These are phyloP conservation scores for Saccharomyces eubayanus DNA, from an alignment of 805 yeast species.

Conservation along the genomic window DNA sequence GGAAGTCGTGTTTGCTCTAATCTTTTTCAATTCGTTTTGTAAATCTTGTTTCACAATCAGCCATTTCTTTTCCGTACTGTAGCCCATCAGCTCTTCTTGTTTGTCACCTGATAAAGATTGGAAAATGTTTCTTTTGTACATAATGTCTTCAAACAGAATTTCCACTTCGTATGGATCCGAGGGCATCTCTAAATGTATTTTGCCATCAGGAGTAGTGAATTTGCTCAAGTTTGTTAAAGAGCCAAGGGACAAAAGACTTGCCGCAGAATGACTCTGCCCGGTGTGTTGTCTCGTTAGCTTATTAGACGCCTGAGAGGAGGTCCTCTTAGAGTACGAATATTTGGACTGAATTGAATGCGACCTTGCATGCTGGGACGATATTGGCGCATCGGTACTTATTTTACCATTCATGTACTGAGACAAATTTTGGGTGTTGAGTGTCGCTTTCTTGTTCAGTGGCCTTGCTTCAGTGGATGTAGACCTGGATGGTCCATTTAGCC, in stretches of 20 bases:
- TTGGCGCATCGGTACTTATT: constrained; percentile 3
- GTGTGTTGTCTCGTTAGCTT: constrained; percentile 22
- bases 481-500: constrained; percentile 14
- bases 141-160: constrained; percentile 63
- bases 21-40: constrained; percentile 61
- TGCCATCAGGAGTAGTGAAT: constrained; percentile 27
- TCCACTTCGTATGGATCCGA: constrained; percentile 58
- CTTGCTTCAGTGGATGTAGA: constrained; percentile 10
- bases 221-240: constrained; percentile 21
- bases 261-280: constrained; percentile 16
- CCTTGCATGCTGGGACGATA: constrained; percentile 11
- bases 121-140: constrained; percentile 72
- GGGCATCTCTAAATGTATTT: constrained; percentile 53
- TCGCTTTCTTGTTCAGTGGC: constrained; percentile 23
- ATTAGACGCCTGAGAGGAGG: not conserved
- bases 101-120: constrained; percentile 62
- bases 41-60: constrained; percentile 82
- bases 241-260: constrained; percentile 25
- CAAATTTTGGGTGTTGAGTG: constrained; percentile 24
- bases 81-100: constrained; percentile 64
- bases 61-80: constrained; percentile 78
- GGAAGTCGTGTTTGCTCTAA: constrained; percentile 24
- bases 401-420: constrained; percentile 23
- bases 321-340: constrained; percentile 16
- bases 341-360: constrained; percentile 19